A percentile compares a stretch with the other conserved stretches of the same genome.
These are phyloP conservation scores for Globisporangium mamillatum DNA, from an alignment of 352 stramenopile species.

Conservation along the genomic window DNA sequence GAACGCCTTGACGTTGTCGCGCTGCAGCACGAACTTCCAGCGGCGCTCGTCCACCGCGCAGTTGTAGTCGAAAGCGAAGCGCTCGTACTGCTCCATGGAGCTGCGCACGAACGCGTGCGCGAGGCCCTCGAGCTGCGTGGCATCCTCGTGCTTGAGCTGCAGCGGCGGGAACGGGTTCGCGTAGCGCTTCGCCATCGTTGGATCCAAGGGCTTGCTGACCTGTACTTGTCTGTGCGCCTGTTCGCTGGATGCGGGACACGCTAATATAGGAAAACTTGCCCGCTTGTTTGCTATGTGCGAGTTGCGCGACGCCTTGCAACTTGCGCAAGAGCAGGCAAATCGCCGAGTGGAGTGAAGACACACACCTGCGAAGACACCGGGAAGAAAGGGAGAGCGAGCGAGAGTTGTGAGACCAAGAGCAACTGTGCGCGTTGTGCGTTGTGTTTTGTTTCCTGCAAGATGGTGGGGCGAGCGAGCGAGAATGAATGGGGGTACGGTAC, in stretches of 20 bases:
- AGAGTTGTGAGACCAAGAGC: background rate
- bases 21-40: conserved; percentile 16
- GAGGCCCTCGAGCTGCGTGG: conserved; percentile 12
- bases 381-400: background rate
- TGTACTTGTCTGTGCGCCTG: background rate
- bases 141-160: conserved; percentile 16
- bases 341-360: background rate
- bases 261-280: background rate
- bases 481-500: background rate
- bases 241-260: background rate
- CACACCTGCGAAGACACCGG: background rate
- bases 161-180: conserved; percentile 12
- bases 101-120: conserved; percentile 12
- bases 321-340: background rate
- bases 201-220: background rate
- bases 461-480: background rate
- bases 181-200: background rate
- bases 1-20: conserved; percentile 14
- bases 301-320: background rate
- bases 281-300: background rate
- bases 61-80: conserved; percentile 8
- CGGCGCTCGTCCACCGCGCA: conserved; percentile 11
- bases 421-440: background rate
- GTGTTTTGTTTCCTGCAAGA: background rate
- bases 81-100: conserved; percentile 15